phyloP scores from a whole-genome alignment of 2,329 filamentous ascomycete species.

The Calonectria henricotiae region DNA sequence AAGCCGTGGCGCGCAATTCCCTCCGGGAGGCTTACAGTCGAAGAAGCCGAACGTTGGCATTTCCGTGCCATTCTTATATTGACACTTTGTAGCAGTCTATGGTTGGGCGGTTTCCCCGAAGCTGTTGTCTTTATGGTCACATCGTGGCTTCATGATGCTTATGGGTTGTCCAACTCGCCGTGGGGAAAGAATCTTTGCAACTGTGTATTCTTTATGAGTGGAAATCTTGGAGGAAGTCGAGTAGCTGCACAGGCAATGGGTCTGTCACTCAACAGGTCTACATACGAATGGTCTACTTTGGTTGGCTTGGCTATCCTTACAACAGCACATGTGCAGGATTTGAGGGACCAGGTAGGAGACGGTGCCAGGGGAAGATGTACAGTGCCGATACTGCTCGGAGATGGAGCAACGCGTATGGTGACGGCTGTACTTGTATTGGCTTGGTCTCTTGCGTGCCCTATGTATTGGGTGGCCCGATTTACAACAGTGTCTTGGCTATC shows the following conservation, averaged over 20 bases:
- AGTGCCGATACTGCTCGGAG: neutral
- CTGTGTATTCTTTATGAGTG: neutral
- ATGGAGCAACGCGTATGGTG: neutral
- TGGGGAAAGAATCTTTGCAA: slow-evolving; percentile 15
- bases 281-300: neutral
- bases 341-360: slow-evolving; percentile 8
- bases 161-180: neutral
- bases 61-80: neutral
- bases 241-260: slow-evolving; percentile 2
- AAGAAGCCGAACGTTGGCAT: slow-evolving; percentile 3
- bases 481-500: neutral
- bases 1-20: slow-evolving; percentile 17
- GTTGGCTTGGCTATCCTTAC: neutral
- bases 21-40: neutral
- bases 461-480: neutral
- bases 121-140: slow-evolving; percentile 1
- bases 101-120: slow-evolving; percentile 13
- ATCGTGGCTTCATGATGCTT: neutral
- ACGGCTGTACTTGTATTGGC: neutral
- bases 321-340: neutral
- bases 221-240: neutral
- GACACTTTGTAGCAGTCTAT: neutral
- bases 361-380: neutral
- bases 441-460: neutral
- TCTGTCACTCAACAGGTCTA: neutral